Base-by-base conservation (phyloP, 129 eudicot genomes). In the Erigeron canadensis region DNA sequence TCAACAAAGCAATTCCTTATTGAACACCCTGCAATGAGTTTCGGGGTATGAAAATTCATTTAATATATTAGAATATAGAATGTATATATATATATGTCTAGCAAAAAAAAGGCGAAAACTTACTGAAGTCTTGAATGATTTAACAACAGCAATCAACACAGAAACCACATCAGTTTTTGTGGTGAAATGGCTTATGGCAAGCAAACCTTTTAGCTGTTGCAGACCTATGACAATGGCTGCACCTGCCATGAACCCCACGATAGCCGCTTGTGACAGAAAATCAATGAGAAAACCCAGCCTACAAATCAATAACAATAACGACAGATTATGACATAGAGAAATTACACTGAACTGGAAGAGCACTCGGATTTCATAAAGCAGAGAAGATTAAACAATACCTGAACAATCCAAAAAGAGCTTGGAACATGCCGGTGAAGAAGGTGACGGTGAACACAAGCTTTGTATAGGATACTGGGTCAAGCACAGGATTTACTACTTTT, bases 191-290 rank as follows among this genome's bases (percentile, higher is more conserved):
- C 72, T 79, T 7, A 89, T 69, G 17, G 84, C 96, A 60, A 89
- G 79, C 64, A 89, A 63, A 11, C 87, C 86, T 72, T 89, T 86
- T 9, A 89, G 80, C 54, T 86, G 96, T 79, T 86, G 91, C 22
- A 89, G 89, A 16, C 91, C 91, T 41, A 89, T 86, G 3, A 79
- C 87, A 72, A 80, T 84, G 79, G 96, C 92, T 67, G 91, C 92
- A 58, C 92, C 96, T 48, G 84, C 92, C 96, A 89, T 89, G 71
- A 89, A 89, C 60, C 92, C 92, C 28, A 86, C 89, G 38, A 89
- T 80, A 5, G 96, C 89, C 3, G 96, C 96, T 81, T 89, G 96
- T 7, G 96, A 89, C 38, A 89, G 80, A 77, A 86, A 84, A 73
- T 86, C 96, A 22, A 89, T 82, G 7, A 89, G 80, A 75, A 86